Evolutionary conservation across 2,329 filamentous ascomycete species (phyloP).

Genomic region (Phyllosticta paracitricarpa): DNA sequence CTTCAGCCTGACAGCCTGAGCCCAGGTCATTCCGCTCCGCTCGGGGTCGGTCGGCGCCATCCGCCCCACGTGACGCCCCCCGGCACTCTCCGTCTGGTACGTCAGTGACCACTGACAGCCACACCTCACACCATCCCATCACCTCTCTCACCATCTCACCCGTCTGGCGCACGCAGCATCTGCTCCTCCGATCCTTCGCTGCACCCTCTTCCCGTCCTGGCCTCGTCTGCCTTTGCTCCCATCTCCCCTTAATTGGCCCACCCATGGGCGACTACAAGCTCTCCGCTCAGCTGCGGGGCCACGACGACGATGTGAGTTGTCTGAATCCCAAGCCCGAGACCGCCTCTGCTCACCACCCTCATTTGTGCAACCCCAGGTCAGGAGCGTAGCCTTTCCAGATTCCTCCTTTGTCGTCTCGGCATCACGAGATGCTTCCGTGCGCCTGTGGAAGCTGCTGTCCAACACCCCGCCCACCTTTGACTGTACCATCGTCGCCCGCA

Average conservation of each 20-base stretch:
- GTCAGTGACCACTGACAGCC: slow-evolving; percentile 3
- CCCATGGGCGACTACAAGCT: slow-evolving; percentile 81
- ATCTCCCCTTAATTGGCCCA: slow-evolving; percentile 13
- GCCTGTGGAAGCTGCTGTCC: slow-evolving; percentile 66
- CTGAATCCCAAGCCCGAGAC: neutral
- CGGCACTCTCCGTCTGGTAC: neutral
- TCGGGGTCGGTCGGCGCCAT: too few relatives aligned
- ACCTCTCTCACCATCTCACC: neutral
- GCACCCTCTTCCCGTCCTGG: slow-evolving; percentile 1
- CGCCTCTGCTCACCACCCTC: neutral
- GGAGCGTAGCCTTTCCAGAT: slow-evolving; percentile 69
- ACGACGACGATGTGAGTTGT: slow-evolving; percentile 78
- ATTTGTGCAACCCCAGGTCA: slow-evolving; percentile 53
- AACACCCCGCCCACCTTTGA: slow-evolving; percentile 63
- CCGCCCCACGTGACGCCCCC: neutral
- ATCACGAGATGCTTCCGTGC: slow-evolving; percentile 84
- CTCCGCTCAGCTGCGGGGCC: slow-evolving; percentile 77
- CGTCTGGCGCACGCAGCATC: neutral
- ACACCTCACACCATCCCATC: neutral
- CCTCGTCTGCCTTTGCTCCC: slow-evolving; percentile 8
- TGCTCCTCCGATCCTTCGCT: slow-evolving; percentile 8
- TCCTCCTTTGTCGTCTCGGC: slow-evolving; percentile 68
- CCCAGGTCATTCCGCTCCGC: neutral
- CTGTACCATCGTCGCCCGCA: slow-evolving; percentile 66
- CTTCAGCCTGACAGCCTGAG: too few relatives aligned